Conservation (phyloP, 2,329 filamentous ascomycete genomes). For the Diaporthe citri region DNA sequence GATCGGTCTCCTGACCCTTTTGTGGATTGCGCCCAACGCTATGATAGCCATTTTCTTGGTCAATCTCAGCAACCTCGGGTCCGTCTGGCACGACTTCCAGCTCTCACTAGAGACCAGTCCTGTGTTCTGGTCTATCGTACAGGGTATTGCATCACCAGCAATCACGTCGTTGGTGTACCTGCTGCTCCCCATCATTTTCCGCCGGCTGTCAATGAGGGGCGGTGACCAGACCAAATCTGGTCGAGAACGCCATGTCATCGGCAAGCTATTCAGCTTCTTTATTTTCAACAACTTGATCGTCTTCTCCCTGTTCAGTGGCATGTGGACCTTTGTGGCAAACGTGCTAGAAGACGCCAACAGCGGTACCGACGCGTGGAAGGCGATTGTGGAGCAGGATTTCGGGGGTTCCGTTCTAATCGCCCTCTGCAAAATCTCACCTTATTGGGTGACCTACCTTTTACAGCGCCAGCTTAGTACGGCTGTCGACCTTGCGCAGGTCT, state of each 20-base stretch:
- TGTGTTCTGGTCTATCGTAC: conserved; percentile 84
- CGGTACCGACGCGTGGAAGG: conserved; percentile 74
- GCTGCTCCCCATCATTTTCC: conserved; percentile 90
- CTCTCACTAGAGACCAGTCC: conserved; percentile 71
- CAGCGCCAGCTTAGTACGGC: conserved; percentile 94
- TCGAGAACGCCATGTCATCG: conserved; percentile 89
- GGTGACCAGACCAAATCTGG: conserved; percentile 94
- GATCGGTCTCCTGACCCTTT: conserved; percentile 81
- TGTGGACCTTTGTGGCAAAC: conserved; percentile 79
- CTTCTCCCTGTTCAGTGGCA: conserved; percentile 89
- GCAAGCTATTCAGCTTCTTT: conserved; percentile 94
- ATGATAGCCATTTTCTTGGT: conserved; percentile 94
- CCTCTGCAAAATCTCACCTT: conserved; percentile 85
- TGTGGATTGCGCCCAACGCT: conserved; percentile 94
- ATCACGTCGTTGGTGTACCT: conserved; percentile 90
- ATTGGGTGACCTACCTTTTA: conserved; percentile 94
- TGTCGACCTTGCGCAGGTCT: conserved; percentile 91
- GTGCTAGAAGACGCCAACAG: conserved; percentile 71
- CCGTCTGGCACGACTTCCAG: conserved; percentile 83
- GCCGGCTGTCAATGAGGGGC: conserved; percentile 83
- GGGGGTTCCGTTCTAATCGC: conserved; percentile 76
- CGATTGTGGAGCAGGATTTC: conserved; percentile 74
- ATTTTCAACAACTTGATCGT: conserved; percentile 97
- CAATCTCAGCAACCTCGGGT: conserved; percentile 83
- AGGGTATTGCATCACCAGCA: conserved; percentile 91